Percentiles rank a stretch among this genome's conserved stretches.
Conservation (phyloP, 2,329 filamentous ascomycete genomes). For the Thelonectria discophora region DNA sequence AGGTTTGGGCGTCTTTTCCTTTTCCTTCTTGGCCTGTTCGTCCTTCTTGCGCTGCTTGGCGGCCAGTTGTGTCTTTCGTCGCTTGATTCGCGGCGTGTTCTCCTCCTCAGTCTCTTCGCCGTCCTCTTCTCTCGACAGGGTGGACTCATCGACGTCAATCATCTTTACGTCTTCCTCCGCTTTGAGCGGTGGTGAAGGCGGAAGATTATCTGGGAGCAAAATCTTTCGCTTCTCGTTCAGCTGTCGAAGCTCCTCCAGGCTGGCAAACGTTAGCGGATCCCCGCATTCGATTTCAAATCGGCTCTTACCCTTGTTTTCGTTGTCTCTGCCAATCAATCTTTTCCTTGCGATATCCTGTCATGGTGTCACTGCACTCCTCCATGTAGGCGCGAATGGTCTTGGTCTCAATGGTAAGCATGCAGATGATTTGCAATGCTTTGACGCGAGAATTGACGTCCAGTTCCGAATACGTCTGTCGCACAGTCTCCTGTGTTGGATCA, state of each 20-base stretch:
- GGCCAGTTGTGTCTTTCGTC: conserved; percentile 6
- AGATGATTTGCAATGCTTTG: conserved; percentile 82
- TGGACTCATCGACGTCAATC: conserved; percentile 70
- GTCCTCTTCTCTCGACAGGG: conserved; percentile 64
- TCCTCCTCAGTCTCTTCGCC: conserved; percentile 77
- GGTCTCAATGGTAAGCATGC: conserved; percentile 85
- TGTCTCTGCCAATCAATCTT: conserved; percentile 92
- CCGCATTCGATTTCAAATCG: neutral
- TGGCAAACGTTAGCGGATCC: conserved; percentile 46
- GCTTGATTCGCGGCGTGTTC: conserved; percentile 43
- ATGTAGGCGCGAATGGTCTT: conserved; percentile 88
- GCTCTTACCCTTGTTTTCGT: conserved; percentile 70
- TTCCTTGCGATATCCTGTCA: conserved; percentile 94
- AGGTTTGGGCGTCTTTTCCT: conserved; percentile 64
- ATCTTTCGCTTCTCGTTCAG: conserved; percentile 79
- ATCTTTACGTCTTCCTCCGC: conserved; percentile 68
- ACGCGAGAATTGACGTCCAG: conserved; percentile 87
- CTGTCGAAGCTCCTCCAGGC: conserved; percentile 74
- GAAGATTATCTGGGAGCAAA: conserved; percentile 75
- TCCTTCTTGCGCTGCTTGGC: conserved; percentile 81
- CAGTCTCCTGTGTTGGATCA: conserved; percentile 79
- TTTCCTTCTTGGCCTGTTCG: conserved; percentile 68
- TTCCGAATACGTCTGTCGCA: conserved; percentile 73
- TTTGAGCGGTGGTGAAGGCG: conserved; percentile 66
- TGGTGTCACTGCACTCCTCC: conserved; percentile 90